Evolutionary conservation across 441 rosid genomes (phyloP), one percentile per base, ranked within the genome.

Genomic region (Daphne laureola): DNA sequence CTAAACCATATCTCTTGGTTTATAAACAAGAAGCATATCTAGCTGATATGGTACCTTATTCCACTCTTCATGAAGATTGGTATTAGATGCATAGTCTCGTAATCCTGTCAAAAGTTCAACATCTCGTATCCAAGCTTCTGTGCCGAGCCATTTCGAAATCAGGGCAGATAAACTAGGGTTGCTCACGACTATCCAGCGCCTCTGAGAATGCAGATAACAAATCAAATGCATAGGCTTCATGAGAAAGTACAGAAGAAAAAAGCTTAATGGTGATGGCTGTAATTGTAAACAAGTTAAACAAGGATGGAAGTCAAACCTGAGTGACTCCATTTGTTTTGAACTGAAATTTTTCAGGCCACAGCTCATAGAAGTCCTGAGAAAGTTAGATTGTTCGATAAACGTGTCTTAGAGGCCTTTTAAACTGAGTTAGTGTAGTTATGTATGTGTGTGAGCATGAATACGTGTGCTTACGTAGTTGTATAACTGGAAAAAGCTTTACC

Each of bases 311-410:
- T 23, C 51, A 17, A 27, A 63, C 67, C 45, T 84, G 86, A 46
- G 86, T 81, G 67, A 79, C 86, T 54, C 88, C 92, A 61, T 79
- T 79, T 49, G 88, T 84, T 58, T 84, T 84, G 57, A 81, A 81
- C 47, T 74, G 86, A 67, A 84, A 81, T 44, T 84, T 84, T 54
- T 81, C 66, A 17, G 82, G 88, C 82, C 92, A 84, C 59, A 81
- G 17, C 80, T 79, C 80, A 67, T 72, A 72, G 67, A 78, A 78
- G 57, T 78, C 83, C 83, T 78, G 78, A 70, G 55, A 65, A 18
- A 53, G 12, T 9, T 45, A 43, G 46, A 21, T 41, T 12, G 17
- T 57, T 47, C 47, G 50, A 46, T 47, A 17, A 51, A 12, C 46
- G 53, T 26, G 15, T 15, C 44, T 44, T 54, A 38, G 41, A 35